Evolutionary conservation across 108 stramenopile species (phyloP), one percentile per base, ranked within the genome.

Genomic region (Skeletonema marinoi): DNA sequence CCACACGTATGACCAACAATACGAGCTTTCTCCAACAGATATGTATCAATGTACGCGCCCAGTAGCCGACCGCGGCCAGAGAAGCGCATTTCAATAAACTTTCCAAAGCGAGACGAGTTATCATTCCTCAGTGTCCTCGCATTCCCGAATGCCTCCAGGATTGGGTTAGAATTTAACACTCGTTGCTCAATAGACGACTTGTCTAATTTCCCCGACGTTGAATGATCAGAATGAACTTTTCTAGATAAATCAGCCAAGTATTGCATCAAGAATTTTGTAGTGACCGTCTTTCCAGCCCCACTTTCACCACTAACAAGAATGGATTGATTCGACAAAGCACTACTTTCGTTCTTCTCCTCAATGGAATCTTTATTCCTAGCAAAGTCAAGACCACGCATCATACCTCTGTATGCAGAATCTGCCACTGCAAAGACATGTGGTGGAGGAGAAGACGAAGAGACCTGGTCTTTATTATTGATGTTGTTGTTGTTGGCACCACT

Each of bases 41-140:
- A 96, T 1, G 91, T 92, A 65, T 92, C 87, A 58, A 96, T 91
- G 8, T 80, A 85, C 19, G 95, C 95, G 25, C 90, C 92, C 32
- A 72, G 36, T 41, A 96, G 80, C 12, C 80, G 79, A 10, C 95
- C 92, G 16, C 73, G 61, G 4, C 68, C 32, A 6, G 82, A 67
- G 71, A 95, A 95, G 4, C 73, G 75, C 6, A 95, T 70, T 61
- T 92, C 90, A 70, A 98, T 97, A 71, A 92, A 98, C 77, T 98
- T 98, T 11, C 98, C 98, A 78, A 99, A 99, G 9, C 98, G 83
- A 5, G 87, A 88, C 13, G 94, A 95, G 65, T 97, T 97, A 78
- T 97, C 90, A 73, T 93, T 95, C 44, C 92, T 86, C 11, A 88
- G 65, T 7, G 92, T 93, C 32, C 90, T 61, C 8, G 95, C 95